Evolutionary conservation across 2,329 filamentous ascomycete genomes (phyloP), one percentile per base, ranked within the genome.

Genomic region (Xylariaceae sp.): DNA sequence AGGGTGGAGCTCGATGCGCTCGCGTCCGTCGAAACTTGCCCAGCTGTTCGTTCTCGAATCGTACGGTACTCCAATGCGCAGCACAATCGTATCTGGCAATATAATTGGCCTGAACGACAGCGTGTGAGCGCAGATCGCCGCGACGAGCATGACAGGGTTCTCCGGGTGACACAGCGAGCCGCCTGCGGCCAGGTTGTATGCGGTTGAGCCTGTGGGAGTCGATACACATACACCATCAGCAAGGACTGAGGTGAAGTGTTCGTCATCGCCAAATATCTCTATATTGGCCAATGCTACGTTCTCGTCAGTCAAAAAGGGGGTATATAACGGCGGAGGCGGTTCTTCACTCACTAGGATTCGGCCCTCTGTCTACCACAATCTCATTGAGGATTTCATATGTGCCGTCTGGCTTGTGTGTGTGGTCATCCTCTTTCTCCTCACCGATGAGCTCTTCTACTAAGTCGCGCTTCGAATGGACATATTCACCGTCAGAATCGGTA

Each of bases 1-100:
- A 0, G 89, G 88, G 53, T 77, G 73, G 44, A 94, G 79, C 76
- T 94, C 89, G n/a, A 90, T 76, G 76, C 92, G 85, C 78, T 97
- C 91, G 62, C 92, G 84, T 1, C 94, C 94, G 74, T 99, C 94
- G 72, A 99, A 99, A 73, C 91, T 96, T n/a, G 92, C 94, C 93
- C 94, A 99, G 47, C 89, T 92, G 66, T 86, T 88, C 3, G 91
- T 92, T 53, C 94, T 82, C 7, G 92, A 90, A 73, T 95, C 88
- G 73, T 96, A 97, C 0, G 94, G 94, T n/a, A 97, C 92, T 9
- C 93, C 94, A 15, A 96, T 82, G 44, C 94, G 86, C 61, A 99
- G 79, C 1, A 97, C 93, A 63, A 97, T 96, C 0, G 93, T 97
- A 75, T 99, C 94, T 0, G 94, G 94, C 2, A 97, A 80, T 69